phyloP scores from a whole-genome alignment of 495 filamentous ascomycete species.

The Penicillium waksmanii region DNA sequence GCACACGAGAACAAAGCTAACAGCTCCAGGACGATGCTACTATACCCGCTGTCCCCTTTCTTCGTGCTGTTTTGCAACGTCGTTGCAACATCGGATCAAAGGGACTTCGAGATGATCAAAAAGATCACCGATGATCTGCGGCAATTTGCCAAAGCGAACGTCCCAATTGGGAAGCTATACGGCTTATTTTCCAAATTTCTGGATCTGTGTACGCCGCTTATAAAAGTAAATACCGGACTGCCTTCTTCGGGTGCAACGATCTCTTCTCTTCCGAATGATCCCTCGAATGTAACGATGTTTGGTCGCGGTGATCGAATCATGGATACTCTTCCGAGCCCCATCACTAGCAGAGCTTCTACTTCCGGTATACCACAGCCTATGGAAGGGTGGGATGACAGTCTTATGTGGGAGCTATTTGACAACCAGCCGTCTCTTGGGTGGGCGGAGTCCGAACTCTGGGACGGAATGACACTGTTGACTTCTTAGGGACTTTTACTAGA shows the following conservation, averaged over 20 bases:
- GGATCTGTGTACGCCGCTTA: slow-evolving; percentile 29
- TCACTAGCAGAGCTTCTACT: background rate
- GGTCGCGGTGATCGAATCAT: slow-evolving; percentile 8
- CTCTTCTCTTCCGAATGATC: background rate
- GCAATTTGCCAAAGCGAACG: slow-evolving; percentile 30
- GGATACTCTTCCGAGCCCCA: slow-evolving; percentile 5
- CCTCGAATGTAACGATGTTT: slow-evolving; percentile 7
- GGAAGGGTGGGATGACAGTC: slow-evolving; percentile 34
- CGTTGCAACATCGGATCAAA: slow-evolving; percentile 33
- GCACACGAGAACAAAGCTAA: background rate
- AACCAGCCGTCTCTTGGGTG: slow-evolving; percentile 38
- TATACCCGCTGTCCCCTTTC: slow-evolving; percentile 37
- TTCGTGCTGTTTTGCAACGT: slow-evolving; percentile 42
- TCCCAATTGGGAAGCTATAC: slow-evolving; percentile 32
- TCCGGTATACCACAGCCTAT: slow-evolving; percentile 15
- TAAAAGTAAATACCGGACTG: slow-evolving; percentile 11
- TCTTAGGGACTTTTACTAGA: background rate
- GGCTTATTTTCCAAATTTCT: slow-evolving; percentile 36
- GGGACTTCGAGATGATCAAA: slow-evolving; percentile 36
- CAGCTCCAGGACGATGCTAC: slow-evolving; percentile 33
- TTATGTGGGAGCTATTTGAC: slow-evolving; percentile 39
- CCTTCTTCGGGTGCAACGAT: background rate
- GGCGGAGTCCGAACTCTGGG: slow-evolving; percentile 33
- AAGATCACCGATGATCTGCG: slow-evolving; percentile 32
- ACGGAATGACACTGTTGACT: slow-evolving; percentile 24